phyloP scores from a whole-genome alignment of 176 grass and related monocot species.

The Oryza nivara region DNA sequence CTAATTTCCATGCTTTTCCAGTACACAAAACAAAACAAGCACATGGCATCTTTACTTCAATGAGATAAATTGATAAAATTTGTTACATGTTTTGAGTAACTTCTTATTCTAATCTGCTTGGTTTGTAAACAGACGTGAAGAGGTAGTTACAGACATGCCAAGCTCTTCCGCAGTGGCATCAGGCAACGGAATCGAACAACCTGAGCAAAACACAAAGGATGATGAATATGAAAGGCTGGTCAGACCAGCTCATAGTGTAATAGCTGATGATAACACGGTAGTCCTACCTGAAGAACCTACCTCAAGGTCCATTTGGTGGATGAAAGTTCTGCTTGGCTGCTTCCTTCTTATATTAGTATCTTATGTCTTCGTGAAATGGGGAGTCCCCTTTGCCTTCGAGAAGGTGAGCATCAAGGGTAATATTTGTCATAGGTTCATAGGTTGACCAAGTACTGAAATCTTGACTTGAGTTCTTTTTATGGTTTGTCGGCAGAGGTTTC shows the following conservation, averaged over 20 bases:
- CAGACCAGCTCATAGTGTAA: conserved; percentile 40
- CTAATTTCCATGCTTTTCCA: neutral
- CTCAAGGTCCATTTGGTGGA: conserved; percentile 77
- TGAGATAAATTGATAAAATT: neutral
- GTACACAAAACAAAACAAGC: neutral
- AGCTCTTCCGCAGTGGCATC: conserved; percentile 38
- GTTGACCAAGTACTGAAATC: no score
- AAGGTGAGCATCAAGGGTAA: conserved; percentile 51
- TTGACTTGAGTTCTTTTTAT: neutral
- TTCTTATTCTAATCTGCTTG: conserved; percentile 21
- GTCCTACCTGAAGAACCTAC: conserved; percentile 36
- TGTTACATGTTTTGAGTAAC: neutral
- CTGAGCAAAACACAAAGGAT: conserved; percentile 59
- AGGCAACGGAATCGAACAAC: conserved; percentile 39
- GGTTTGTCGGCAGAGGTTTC: neutral
- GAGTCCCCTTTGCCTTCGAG: conserved; percentile 83
- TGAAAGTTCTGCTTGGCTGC: conserved; percentile 65
- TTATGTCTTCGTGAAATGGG: conserved; percentile 75
- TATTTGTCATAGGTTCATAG: neutral
- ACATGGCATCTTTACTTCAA: neutral
- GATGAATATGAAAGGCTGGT: conserved; percentile 89
- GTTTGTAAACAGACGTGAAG: conserved; percentile 32
- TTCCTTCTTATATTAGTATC: conserved; percentile 52
- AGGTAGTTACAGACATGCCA: conserved; percentile 11
- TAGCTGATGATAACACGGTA: conserved; percentile 37